Evolutionary conservation across 1,284 basidiomycete species (phyloP).

Genomic region (Bondarzewia mesenterica): DNA sequence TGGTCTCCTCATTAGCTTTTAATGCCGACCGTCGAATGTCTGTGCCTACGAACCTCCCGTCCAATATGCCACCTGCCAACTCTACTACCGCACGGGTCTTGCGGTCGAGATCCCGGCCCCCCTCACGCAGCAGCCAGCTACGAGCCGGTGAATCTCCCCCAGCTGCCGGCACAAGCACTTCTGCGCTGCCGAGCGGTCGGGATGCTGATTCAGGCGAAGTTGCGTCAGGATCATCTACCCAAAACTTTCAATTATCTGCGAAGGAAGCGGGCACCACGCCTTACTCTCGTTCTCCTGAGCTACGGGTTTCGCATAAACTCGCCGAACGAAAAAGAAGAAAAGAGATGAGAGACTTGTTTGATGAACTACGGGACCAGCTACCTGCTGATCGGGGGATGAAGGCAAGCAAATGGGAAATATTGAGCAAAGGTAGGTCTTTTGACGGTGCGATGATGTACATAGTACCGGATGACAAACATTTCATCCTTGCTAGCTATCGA

Average conservation of each 20-base stretch:
- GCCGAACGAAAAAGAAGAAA: slow-evolving; percentile 92
- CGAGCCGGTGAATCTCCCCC: slow-evolving; percentile 31
- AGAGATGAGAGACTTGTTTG: slow-evolving; percentile 97
- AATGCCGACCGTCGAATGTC: slow-evolving; percentile 66
- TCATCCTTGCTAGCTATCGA: slow-evolving; percentile 62
- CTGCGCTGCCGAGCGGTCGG: slow-evolving; percentile 20
- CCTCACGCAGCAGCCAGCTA: slow-evolving; percentile 40
- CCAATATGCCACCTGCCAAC: slow-evolving; percentile 33
- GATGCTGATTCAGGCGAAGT: slow-evolving; percentile 29
- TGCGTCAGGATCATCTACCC: slow-evolving; percentile 16
- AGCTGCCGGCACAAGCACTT: slow-evolving; percentile 16
- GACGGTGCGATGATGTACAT: slow-evolving; percentile 5
- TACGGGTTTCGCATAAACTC: slow-evolving; percentile 89
- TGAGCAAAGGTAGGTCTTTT: slow-evolving; percentile 71
- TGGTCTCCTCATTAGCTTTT: slow-evolving; percentile 53
- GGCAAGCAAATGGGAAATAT: slow-evolving; percentile 94
- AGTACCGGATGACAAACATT: slow-evolving; percentile 1
- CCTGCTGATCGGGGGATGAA: slow-evolving; percentile 91
- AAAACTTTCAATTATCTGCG: slow-evolving; percentile 2
- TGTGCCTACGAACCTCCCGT: slow-evolving; percentile 38
- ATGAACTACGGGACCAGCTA: slow-evolving; percentile 85
- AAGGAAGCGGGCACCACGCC: slow-evolving; percentile 61
- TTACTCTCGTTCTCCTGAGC: slow-evolving; percentile 89
- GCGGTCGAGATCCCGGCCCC: slow-evolving; percentile 62
- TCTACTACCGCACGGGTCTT: slow-evolving; percentile 39